Evolutionary conservation across 2,329 filamentous ascomycete species (phyloP), one percentile per base, ranked within the genome.

Genomic region (Alternaria metachromatica): DNA sequence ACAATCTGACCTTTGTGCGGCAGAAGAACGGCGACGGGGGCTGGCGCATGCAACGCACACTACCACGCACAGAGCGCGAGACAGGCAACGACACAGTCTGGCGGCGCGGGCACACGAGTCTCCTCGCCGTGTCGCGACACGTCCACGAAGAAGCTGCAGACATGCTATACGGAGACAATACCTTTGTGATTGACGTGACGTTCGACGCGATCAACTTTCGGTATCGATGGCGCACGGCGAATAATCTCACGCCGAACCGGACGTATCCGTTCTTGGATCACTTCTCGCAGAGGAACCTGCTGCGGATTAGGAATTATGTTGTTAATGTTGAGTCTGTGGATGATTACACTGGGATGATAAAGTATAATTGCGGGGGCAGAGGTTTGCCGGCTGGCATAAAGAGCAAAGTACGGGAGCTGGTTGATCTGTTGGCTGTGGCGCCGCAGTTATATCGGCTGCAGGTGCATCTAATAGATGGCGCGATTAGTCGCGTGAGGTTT

Each of bases 321-420:
- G 70, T 86, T 9, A 81, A 80, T 50, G 77, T 86, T 3, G 82
- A 85, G 72, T 80, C 82, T 56, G 81, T 84, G 25, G 84, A 85
- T 67, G 77, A 78, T 44, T 85, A 85, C 57, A 84, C 82, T 1
- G 84, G 83, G 5, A 84, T 84, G 83, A 82, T 85, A 63, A 85
- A 85, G 67, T 85, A 82, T 68, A 85, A 85, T 66, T 83, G 81
- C n/a, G 76, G 79, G 1, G 84, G 83, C 0, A 71, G 77, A 25
- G 83, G 83, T 1, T 66, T 85, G 41, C 78, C 80, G 3, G 80
- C 80, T 26, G 83, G 83, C 0, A 72, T 85, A 26, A 64, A 75
- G 23, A 70, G 72, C 20, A 81, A 82, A 57, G 81, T 85, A 18
- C 67, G 75, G 60, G 77, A 78, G 45, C 69, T 85, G 43, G 81